Evolutionary conservation across 768 basidiomycete species (phyloP), one percentile per base, ranked within the genome.

Genomic region (Exsudoporus frostii): DNA sequence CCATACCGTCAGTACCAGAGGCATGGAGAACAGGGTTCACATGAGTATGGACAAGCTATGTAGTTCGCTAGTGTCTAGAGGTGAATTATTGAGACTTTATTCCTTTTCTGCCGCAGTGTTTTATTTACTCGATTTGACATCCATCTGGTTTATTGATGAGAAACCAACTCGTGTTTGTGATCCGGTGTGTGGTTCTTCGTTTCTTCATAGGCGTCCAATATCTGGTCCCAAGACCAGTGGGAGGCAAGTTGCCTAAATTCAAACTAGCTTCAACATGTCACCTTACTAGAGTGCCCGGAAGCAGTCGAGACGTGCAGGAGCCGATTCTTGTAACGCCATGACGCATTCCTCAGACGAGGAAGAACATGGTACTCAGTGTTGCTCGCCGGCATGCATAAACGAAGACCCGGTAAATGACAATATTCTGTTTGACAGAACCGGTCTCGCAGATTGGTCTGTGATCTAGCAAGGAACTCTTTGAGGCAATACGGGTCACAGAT

Each of bases 41-140:
- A 68, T 19, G 68, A 66, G 49, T 70, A 65, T 41, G 68, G 70
- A 59, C 70, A 68, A 48, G 68, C 70, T 54, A 54, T 70, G 64
- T 70, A 70, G 54, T 47, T 27, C 50, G n/a, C 38, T 46, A 52
- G 58, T 25, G 30, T 39, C 40, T 52, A 51, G 55, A 57, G 53
- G 55, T 46, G 50, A 48, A 54, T n/a, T 57, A 25, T 60, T 54
- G 43, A 54, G 51, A 51, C 38, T 57, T 51, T 52, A 33, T 62
- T 54, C 34, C 41, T 53, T 50, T 54, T 55, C 40, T 50, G 36
- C 36, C 20, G 33, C 47, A 54, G 51, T 71, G 61, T 69, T 65
- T 58, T 55, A 64, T 61, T 50, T 60, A 65, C 53, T 64, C 47
- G 59, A 57, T 52, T 65, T 67, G 65, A 53, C 43, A 44, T 53